Evolutionary conservation across 2,329 filamentous ascomycete species (phyloP).

Genomic region (Lasiodiplodia hormozganensis): DNA sequence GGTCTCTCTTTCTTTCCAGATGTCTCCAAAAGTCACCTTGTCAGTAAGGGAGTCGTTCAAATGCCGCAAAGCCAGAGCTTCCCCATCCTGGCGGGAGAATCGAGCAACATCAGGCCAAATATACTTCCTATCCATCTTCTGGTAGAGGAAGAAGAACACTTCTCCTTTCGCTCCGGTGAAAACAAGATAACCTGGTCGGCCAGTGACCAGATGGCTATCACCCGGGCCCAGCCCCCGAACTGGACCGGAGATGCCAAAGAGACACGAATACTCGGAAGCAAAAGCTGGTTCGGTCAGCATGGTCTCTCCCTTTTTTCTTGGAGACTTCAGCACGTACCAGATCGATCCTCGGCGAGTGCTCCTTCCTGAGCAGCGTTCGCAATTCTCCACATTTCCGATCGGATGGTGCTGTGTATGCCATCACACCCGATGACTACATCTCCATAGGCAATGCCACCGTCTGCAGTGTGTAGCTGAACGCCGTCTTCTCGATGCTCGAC

Average conservation of each 20-base stretch:
- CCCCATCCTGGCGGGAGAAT: conserved; percentile 43
- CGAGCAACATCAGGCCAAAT: conserved; percentile 34
- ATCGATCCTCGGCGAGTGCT: conserved; percentile 21
- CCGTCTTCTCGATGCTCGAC: conserved; percentile 28
- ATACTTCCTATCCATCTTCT: conserved; percentile 38
- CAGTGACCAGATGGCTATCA: not conserved
- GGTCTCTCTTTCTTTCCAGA: conserved; percentile 39
- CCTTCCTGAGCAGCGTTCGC: conserved; percentile 26
- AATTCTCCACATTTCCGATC: conserved; percentile 36
- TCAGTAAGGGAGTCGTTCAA: conserved; percentile 39
- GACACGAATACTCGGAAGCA: not conserved
- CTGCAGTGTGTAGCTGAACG: conserved; percentile 32
- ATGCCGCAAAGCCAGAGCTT: conserved; percentile 37
- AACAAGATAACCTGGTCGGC: conserved; percentile 32
- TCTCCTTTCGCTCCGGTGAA: conserved; percentile 32
- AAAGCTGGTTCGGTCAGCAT: not conserved
- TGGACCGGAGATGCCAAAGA: not conserved
- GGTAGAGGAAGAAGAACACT: conserved; percentile 37
- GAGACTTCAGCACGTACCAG: conserved; percentile 27
- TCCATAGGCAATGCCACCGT: conserved; percentile 34
- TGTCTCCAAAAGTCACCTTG: conserved; percentile 42
- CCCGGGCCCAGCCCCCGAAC: not conserved
- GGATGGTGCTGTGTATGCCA: conserved; percentile 36
- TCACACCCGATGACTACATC: conserved; percentile 39
- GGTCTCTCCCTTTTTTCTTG: not conserved